phyloP scores from a whole-genome alignment of 768 basidiomycete species.

The Pleurotus djamor region DNA sequence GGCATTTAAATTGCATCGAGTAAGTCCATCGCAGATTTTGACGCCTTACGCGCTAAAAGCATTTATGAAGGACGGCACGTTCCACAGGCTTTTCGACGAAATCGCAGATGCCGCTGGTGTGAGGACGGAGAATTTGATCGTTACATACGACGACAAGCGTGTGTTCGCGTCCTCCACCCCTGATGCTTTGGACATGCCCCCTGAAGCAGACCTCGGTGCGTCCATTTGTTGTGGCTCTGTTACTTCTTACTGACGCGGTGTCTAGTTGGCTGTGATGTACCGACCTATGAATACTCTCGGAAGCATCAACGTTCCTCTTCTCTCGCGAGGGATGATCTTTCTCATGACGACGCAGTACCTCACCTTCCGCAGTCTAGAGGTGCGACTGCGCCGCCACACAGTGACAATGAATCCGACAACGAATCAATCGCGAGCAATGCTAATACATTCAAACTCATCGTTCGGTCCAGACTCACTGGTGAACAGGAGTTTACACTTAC shows the following conservation, averaged over 20 bases:
- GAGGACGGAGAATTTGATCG: conserved; percentile 47
- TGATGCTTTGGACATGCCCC: conserved; percentile 62
- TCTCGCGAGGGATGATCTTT: conserved; percentile 3
- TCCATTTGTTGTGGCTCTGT: conserved; percentile 3
- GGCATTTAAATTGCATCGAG: conserved; percentile 59
- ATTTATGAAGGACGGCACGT: conserved; percentile 54
- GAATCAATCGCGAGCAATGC: conserved; percentile 35
- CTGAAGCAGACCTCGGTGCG: conserved; percentile 64
- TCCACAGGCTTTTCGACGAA: conserved; percentile 63
- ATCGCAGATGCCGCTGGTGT: conserved; percentile 61
- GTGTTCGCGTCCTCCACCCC: conserved; percentile 74
- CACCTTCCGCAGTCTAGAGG: not conserved
- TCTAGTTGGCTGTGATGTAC: conserved; percentile 64
- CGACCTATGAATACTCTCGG: conserved; percentile 63
- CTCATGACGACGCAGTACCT: conserved; percentile 15
- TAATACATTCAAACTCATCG: conserved; percentile 61
- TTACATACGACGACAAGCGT: conserved; percentile 60
- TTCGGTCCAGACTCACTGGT: conserved; percentile 53
- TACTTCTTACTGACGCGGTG: not conserved
- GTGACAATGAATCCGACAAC: conserved; percentile 26
- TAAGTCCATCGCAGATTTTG: conserved; percentile 23
- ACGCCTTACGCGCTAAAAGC: not conserved
- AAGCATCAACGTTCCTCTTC: conserved; percentile 4
- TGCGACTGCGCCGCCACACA: not conserved
- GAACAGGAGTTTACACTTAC: conserved; percentile 58